These are phyloP conservation scores for Talaromyces atroroseus DNA, from an alignment of 2,329 filamentous ascomycete genomes.

Conservation along the genomic window DNA sequence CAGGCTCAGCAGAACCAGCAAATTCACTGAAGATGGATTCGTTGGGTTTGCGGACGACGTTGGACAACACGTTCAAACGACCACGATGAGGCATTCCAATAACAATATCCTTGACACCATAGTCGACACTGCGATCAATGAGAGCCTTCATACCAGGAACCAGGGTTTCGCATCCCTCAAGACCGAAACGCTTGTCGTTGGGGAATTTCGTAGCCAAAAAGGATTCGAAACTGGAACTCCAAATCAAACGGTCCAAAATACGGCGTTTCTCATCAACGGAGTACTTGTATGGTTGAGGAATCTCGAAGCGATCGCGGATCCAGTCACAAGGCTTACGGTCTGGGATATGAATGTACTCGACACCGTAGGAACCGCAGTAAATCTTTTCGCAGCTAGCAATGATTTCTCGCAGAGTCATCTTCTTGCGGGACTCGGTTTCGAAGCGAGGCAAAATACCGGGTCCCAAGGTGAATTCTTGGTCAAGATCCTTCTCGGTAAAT, in stretches of 20 bases:
- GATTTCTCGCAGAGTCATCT: conserved; percentile 96
- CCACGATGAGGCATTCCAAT: conserved; percentile 99
- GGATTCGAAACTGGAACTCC: conserved; percentile 94
- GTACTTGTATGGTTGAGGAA: conserved; percentile 93
- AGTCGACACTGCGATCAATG: conserved; percentile 96
- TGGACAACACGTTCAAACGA: conserved; percentile 94
- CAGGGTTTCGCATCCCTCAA: conserved; percentile 93
- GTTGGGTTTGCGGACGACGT: conserved; percentile 98
- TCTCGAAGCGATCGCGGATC: conserved; percentile 90
- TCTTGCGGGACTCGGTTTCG: conserved; percentile 78
- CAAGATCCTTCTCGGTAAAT: conserved; percentile 89
- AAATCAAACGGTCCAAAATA: conserved; percentile 94
- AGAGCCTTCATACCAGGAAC: conserved; percentile 99
- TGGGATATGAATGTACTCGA: conserved; percentile 98
- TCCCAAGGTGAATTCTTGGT: conserved; percentile 84
- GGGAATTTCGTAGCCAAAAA: conserved; percentile 97
- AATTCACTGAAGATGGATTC: conserved; percentile 99
- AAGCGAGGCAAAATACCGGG: conserved; percentile 94
- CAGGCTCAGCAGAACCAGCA: conserved; percentile 75
- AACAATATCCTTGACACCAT: conserved; percentile 97
- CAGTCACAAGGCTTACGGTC: conserved; percentile 97
- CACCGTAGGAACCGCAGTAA: conserved; percentile 95
- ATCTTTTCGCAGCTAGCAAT: conserved; percentile 87
- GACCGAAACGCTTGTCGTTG: conserved; percentile 98
- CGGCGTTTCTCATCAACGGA: conserved; percentile 97